Base-by-base conservation (phyloP, 495 filamentous ascomycete genomes). In the Friedmanniomyces simplex region DNA sequence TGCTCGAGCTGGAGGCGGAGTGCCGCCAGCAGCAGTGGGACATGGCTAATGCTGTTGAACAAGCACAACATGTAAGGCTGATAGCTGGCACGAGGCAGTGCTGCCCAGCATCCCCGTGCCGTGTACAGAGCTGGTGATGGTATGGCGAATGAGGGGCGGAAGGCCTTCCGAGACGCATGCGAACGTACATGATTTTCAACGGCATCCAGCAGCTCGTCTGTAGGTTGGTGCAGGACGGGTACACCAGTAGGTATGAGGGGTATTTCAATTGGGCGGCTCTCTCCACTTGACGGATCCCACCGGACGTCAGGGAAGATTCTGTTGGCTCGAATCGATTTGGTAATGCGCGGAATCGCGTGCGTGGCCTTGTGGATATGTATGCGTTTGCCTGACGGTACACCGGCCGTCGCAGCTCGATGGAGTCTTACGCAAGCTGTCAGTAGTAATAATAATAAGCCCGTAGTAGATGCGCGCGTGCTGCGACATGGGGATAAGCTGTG, bases 41-140 rank as follows among this genome's bases (percentile, higher is more conserved):
- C 39, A 43, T n/a, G 39, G 46, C 46, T 49, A 28, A 12, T 28
- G 46, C 46, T 49, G 46, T 49, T 49, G 46, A 49, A 49, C 46
- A 24, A 10, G 46, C 46, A 49, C 46, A 49, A 49, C 46, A 49
- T 49, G 13, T 24, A 28, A 28, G 46, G 20, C 25, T 49, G 21
- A 12, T 49, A 28, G 46, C 20, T 6, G 6, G 46, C 25, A 24
- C 46, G 46, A 24, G 46, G 46, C 46, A 49, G 20, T 8, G 46
- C 46, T 49, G 20, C 46, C 46, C 46, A 49, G 46, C 21, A 6
- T 2, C 13, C 39, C 39, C 5, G 39, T 20, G 13, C 39, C 5
- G 39, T 20, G 14, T 13, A 16, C 14, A 43, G 39, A 16, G 14
- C 39, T 6, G 39, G 4, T 13, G 18, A 13, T 43, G 39, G 39